Evolutionary conservation across 2,329 filamentous ascomycete genomes (phyloP).

Genomic region (Calonectria henricotiae): DNA sequence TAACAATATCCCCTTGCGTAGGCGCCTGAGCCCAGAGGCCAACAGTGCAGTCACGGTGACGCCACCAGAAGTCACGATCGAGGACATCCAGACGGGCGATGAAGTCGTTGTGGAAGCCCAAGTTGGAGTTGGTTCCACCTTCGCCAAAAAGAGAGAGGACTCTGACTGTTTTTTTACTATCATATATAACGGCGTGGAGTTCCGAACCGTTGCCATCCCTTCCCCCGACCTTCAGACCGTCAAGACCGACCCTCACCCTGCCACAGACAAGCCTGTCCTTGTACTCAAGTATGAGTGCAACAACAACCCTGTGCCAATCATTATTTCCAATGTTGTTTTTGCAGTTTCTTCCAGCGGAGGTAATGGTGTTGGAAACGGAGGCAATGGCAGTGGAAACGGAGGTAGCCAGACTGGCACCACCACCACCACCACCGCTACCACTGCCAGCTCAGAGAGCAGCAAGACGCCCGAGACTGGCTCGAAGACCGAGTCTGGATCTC

Average conservation of each 20-base stretch:
- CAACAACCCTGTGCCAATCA: neutral
- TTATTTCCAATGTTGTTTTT: constrained; percentile 49
- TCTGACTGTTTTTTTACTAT: neutral
- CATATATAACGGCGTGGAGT: neutral
- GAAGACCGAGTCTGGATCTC: neutral
- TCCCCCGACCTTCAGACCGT: neutral
- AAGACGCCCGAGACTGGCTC: neutral
- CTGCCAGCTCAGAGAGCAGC: no score
- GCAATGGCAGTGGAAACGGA: no score
- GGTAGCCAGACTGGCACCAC: no score
- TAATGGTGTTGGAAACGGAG: neutral
- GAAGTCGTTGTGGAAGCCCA: neutral
- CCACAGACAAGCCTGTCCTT: neutral
- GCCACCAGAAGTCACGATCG: neutral
- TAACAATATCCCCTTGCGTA: neutral
- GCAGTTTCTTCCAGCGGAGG: neutral
- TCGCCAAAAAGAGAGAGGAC: neutral
- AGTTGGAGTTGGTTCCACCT: neutral
- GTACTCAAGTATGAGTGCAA: neutral
- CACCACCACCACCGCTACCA: no score
- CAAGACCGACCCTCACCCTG: neutral
- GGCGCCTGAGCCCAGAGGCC: neutral
- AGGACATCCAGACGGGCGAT: neutral
- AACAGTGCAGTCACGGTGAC: neutral
- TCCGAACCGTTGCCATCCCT: neutral